phyloP scores from a whole-genome alignment of 2,329 filamentous ascomycete species.

The Ceratocystiopsis sp. region DNA sequence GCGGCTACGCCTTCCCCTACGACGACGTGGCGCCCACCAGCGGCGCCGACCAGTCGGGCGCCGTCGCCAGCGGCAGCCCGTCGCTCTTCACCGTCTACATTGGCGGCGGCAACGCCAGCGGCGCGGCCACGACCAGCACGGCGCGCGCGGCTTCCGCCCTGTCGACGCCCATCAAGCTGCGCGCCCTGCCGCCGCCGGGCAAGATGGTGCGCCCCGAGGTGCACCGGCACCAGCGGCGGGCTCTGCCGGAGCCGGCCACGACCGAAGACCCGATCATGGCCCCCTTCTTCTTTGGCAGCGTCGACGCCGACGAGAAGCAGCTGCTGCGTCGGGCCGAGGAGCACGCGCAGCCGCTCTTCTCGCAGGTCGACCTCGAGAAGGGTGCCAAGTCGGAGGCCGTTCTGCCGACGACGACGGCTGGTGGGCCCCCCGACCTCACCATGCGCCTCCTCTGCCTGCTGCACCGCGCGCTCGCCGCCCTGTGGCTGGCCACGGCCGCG shows the following conservation, averaged over 20 bases:
- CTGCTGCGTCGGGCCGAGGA: background rate
- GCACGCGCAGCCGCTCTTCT: too few relatives aligned
- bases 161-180: conserved; percentile 4
- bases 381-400: background rate
- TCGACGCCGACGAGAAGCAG: conserved; percentile 1
- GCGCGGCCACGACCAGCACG: background rate
- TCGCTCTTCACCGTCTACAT: conserved; percentile 17
- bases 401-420: background rate
- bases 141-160: background rate
- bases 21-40: conserved; percentile 46
- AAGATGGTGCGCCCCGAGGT: conserved; percentile 8
- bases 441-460: conserved; percentile 4
- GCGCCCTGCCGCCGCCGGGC: conserved; percentile 8
- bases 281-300: background rate
- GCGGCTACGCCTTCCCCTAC: conserved; percentile 55
- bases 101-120: conserved; percentile 5
- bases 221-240: conserved; percentile 4
- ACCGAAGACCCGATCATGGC: background rate
- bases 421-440: background rate
- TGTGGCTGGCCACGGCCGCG: conserved; percentile 4
- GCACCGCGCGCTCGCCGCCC: conserved; percentile 4
- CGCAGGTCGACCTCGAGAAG: background rate
- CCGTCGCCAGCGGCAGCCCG: conserved; percentile 39
- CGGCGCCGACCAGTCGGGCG: conserved; percentile 43
- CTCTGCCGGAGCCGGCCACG: conserved; percentile 1